Base-by-base conservation (phyloP, 371 early-diverging fungal genomes). In the Chytridiales sp. region DNA sequence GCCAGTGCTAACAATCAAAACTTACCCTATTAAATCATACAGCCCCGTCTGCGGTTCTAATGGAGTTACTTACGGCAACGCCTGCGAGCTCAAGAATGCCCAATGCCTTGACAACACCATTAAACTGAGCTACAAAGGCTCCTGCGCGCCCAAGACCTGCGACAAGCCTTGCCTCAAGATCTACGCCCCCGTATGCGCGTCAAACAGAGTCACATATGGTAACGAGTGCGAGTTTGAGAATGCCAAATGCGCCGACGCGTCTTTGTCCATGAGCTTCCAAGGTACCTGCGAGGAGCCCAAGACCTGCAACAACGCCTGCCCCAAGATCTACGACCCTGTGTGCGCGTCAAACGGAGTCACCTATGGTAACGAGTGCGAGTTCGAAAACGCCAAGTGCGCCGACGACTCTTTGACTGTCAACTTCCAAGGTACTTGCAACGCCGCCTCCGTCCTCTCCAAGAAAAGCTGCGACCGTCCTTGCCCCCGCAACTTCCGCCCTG, bases 131-230 rank as follows among this genome's bases (percentile, higher is more conserved):
- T n/a, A n/a, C n/a, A n/a, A n/a, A n/a, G n/a, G n/a, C n/a, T n/a
- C n/a, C n/a, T n/a, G n/a, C n/a, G n/a, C n/a, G n/a, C n/a, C n/a
- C n/a, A n/a, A n/a, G n/a, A n/a, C n/a, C n/a, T 44, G 44, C 44
- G 44, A 44, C 44, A 44, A 44, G 19, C 11, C 44, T 24, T 44
- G 44, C 44, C 17, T 24, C 44, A 44, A 44, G 44, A 44, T 44
- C 44, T 19, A 11, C 44, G 21, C 8, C 6, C 44, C 44, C 44
- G 44, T 44, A n/a, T 44, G 44, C 24, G 44, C 21, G 21, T 44
- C 44, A n/a, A 24, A 44, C 44, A 24, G 44, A n/a, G 19, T 11
- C 11, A 44, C 44, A 6, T 44, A 44, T 24, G 6, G 11, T 5
- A 44, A 44, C 44, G 11, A 6, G 21, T 44, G 44, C 44, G 11